Evolutionary conservation across 805 yeast species (phyloP), one percentile per base, ranked within the genome.

Genomic region (Yarrowia yakushimensis): DNA sequence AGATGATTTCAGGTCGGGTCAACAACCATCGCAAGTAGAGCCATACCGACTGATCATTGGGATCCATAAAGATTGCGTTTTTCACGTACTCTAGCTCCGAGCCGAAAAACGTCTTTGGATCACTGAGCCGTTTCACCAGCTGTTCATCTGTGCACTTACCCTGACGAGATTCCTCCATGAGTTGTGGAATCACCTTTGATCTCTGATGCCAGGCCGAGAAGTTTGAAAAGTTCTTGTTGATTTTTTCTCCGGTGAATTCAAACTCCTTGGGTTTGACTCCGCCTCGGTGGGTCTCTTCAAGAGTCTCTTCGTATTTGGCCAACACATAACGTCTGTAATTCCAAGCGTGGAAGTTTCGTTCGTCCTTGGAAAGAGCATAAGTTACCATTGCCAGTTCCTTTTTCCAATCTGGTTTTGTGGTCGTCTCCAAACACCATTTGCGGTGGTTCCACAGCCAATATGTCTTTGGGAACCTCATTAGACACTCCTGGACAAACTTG

Each of bases 361-460:
- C 79, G 70, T 94, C 99, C 57, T 81, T 72, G 25, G 80, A 79
- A 60, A 93, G 78, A 68, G 94, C 76, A 68, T 84, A 84, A 64
- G 82, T 82, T 1, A 90, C 92, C 9, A 91, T 79, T 1, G 73
- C 78, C 68, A 94, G 74, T 72, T 94, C 99, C 31, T 69, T 71
- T n/a, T 77, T 72, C 94, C 96, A 90, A 61, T 85, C 75, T 11
- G 86, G 82, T 0, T 70, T 67, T 1, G 80, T 78, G 33, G 82
- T 81, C 18, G 77, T 71, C 34, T 82, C 79, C 39, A 93, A 73
- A 45, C 88, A 81, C 98, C 99, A 94, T 11, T 82, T 75, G 36
- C 99, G 78, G 71, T 94, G 97, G 68, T 86, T 88, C 97, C 98
- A 94, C 12, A 94, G 85, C 97, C 98, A 94, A 71, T 94, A 94